Conservation (phyloP, 2,329 filamentous ascomycete species). For the Ascochyta clinopodiicola region DNA sequence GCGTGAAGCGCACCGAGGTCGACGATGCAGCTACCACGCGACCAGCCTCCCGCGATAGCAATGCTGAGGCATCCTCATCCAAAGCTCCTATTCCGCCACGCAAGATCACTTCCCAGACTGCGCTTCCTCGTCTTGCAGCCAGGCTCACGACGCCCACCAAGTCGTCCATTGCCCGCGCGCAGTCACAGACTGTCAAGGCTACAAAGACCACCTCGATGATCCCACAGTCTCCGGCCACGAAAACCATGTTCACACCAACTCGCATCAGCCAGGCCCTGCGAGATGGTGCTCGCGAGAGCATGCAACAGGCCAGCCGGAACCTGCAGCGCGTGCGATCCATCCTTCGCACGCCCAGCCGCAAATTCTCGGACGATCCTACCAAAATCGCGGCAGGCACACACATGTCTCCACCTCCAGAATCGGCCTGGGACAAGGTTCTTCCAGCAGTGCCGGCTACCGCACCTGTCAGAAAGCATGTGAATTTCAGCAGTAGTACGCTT, state of each 20-base stretch:
- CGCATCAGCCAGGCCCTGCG: conserved; percentile 43
- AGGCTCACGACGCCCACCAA: conserved; percentile 78
- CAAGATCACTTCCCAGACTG: conserved; percentile 43
- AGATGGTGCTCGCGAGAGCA: conserved; percentile 47
- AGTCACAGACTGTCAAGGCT: conserved; percentile 60
- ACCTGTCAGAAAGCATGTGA: conserved; percentile 78
- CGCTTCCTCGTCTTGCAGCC: conserved; percentile 54
- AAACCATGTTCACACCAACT: conserved; percentile 52
- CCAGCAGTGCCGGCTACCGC: conserved; percentile 67
- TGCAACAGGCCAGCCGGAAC: conserved; percentile 51
- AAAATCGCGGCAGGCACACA: conserved; percentile 69
- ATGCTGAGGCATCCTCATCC: conserved; percentile 17
- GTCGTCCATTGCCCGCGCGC: conserved; percentile 67
- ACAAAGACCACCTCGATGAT: conserved; percentile 58
- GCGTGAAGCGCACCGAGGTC: conserved; percentile 68
- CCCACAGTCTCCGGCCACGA: conserved; percentile 64
- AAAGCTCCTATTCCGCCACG: conserved; percentile 33
- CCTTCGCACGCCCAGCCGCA: conserved; percentile 64
- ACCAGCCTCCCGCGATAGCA: conserved; percentile 57
- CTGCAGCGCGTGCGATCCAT: conserved; percentile 68
- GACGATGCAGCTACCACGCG: conserved; percentile 74
- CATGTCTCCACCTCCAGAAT: conserved; percentile 50
- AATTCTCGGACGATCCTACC: conserved; percentile 64
- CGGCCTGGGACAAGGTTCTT: conserved; percentile 59
- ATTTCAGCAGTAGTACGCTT: conserved; percentile 77